Conservation (phyloP, 305 asterid species). For the Nicotiana rustica region DNA sequence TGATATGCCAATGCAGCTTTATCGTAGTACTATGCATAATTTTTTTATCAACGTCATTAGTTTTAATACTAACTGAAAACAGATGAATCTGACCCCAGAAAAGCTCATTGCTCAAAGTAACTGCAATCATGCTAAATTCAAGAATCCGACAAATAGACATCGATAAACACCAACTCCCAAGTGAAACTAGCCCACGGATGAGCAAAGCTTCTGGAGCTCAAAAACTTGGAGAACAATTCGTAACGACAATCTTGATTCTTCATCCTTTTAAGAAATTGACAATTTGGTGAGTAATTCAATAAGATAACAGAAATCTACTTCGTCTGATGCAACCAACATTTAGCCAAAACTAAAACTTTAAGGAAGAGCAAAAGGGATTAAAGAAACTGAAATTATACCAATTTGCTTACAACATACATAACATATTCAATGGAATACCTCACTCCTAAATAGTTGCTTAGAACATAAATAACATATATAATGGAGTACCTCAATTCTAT, state of each 20-base stretch:
- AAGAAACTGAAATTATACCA: neutral
- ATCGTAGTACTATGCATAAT: neutral
- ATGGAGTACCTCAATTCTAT: neutral
- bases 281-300: neutral
- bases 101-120: neutral
- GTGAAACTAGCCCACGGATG: neutral
- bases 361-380: slow-evolving; percentile 27
- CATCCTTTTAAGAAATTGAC: neutral
- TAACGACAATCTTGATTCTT: neutral
- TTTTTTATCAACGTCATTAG: neutral
- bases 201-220: neutral
- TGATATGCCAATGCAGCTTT: neutral
- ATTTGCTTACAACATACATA: slow-evolving; percentile 4
- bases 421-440: slow-evolving; percentile 8
- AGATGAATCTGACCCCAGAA: neutral
- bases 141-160: neutral
- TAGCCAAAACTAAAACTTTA: slow-evolving; percentile 8
- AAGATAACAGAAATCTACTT: neutral
- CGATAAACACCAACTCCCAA: neutral
- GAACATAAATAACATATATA: neutral
- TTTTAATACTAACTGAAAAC: neutral
- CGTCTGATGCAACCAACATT: neutral
- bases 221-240: neutral
- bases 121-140: neutral
- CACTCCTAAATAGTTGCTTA: neutral